Conservation (phyloP, 2,329 filamentous ascomycete species). For the Aspergillus japonicus region DNA sequence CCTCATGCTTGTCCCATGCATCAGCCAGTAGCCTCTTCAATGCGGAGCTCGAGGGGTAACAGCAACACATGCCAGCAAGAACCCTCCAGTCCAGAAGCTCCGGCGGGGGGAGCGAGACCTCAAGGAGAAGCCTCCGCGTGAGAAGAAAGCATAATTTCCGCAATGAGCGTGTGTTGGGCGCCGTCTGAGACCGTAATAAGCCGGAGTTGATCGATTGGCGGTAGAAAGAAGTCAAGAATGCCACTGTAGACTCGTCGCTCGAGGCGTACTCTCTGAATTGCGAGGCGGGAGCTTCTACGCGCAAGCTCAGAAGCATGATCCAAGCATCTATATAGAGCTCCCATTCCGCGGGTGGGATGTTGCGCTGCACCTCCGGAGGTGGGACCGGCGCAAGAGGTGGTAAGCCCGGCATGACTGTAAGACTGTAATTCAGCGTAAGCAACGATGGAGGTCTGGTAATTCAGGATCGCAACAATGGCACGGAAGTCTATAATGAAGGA, state of each 20-base stretch:
- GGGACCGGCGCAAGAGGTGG: constrained; percentile 79
- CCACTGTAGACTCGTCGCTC: constrained; percentile 58
- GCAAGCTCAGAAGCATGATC: constrained; percentile 64
- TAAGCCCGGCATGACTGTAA: constrained; percentile 51
- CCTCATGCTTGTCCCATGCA: constrained; percentile 43
- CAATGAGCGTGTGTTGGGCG: constrained; percentile 50
- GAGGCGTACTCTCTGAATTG: constrained; percentile 54
- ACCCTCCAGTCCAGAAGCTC: constrained; percentile 64
- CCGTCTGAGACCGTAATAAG: constrained; percentile 27
- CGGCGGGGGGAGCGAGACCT: constrained; percentile 43
- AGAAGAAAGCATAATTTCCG: constrained; percentile 66
- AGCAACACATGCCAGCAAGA: constrained; percentile 64
- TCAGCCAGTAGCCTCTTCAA: constrained; percentile 53
- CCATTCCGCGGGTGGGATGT: constrained; percentile 72
- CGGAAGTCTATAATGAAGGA: neutral
- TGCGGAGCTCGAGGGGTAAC: constrained; percentile 64
- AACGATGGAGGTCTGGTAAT: neutral
- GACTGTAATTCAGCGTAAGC: neutral
- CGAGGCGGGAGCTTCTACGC: constrained; percentile 59
- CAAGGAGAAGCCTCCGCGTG: constrained; percentile 56
- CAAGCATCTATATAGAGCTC: constrained; percentile 73
- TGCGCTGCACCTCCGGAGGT: constrained; percentile 62
- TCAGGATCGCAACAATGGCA: neutral
- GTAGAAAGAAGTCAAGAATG: constrained; percentile 69
- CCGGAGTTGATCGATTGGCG: constrained; percentile 51